Evolutionary conservation across 108 stramenopile genomes (phyloP), one percentile per base, ranked within the genome.

Genomic region (Phaeodactylum tricornutum): DNA sequence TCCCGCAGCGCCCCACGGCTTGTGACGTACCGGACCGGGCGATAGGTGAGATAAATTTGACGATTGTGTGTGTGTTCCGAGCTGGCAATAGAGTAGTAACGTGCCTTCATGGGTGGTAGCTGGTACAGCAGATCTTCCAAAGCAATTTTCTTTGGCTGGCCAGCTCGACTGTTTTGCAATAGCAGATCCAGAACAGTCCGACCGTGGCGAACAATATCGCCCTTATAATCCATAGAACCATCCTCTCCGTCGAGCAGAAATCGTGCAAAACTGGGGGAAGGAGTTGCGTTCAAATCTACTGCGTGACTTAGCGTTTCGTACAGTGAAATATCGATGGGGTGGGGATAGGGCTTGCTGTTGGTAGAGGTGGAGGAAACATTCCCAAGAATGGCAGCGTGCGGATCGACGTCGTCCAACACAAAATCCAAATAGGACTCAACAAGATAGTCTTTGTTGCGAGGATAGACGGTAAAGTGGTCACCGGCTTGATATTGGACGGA

Each of bases 71-170:
- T 47, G 11, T 60, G 11, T 30, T 45, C 50, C 0, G 72, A 67
- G 12, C 77, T 77, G 2, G 82, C 75, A 57, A 84, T 84, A 8
- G 75, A 79, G 40, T 84, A 84, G 54, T 77, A 79, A 6, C 77
- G 62, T 26, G 78, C 73, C 47, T 65, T 66, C 69, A 84, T 74
- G 24, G 72, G 69, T 12, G 60, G 30, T 3, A 59, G 51, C 16
- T 77, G 47, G 52, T 54, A 77, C 24, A 84, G 19, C n/a, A 76
- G 62, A 29, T 79, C 81, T 34, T 78, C 76, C 43, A 82, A 44
- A 1, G 77, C 50, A n/a, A 81, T 17, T 19, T 53, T 59, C 1
- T 15, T 15, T n/a, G n/a, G n/a, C 3, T 44, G 16, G 11, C 32
- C 21, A 0, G 17, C 41, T 6, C 35, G 43, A 20, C 39, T 35